Percentiles rank a stretch among this genome's conserved stretches.
phyloP scores from a whole-genome alignment of 371 early-diverging fungal genomes.

The Actinomortierella ambigua region DNA sequence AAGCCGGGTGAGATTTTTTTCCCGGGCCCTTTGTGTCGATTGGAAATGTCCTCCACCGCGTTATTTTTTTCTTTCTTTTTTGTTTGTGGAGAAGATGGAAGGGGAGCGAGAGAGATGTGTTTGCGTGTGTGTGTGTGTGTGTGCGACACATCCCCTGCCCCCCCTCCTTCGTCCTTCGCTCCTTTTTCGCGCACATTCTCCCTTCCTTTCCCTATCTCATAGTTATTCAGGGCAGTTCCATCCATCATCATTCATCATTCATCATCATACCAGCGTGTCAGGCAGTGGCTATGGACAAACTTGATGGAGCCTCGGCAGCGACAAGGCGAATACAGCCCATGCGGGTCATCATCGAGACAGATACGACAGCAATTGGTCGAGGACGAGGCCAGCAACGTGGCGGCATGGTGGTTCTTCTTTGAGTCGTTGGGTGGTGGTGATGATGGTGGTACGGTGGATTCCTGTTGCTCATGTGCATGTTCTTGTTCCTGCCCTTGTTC shows the following conservation, averaged over 20 bases:
- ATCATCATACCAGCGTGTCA: constrained; percentile 57
- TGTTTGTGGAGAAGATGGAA: not conserved
- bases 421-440: no score
- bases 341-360: constrained; percentile 53
- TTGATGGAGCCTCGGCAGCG: constrained; percentile 66
- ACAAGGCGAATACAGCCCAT: constrained; percentile 58
- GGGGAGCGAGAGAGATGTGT: constrained; percentile 29
- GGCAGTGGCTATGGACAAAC: constrained; percentile 62
- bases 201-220: no score
- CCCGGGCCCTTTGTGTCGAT: constrained; percentile 23
- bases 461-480: no score
- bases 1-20: not conserved
- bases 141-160: no score
- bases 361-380: constrained; percentile 51
- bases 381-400: no score
- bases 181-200: no score
- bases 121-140: no score
- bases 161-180: no score
- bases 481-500: no score
- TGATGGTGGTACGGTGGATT: no score
- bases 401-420: no score
- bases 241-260: constrained; percentile 30
- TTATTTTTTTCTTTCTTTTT: constrained; percentile 38
- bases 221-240: no score
- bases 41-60: constrained; percentile 34